Base-by-base conservation (phyloP, 208 protist genomes). In the Porcisia deanei region DNA sequence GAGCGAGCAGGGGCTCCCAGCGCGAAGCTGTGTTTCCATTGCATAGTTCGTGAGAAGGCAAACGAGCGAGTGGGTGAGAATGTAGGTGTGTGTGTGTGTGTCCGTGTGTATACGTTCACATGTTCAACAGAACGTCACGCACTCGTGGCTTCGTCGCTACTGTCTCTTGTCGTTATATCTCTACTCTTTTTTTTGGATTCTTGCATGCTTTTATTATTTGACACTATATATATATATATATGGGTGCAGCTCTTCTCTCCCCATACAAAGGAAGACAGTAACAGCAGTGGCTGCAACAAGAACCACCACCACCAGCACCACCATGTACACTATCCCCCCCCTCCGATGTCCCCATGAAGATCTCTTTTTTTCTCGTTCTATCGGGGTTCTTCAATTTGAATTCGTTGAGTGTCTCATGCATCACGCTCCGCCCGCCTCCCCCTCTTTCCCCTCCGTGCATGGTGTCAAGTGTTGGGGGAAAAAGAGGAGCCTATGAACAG, bases 291-390 rank as follows among this genome's bases (percentile, higher is more conserved):
- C 59, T 8, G 22, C 25, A 39, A 65, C 10, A 5, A 12, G 8
- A 52, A 52, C 10, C 10, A 52, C 47, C 47, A 52, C 10, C 47
- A 12, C 47, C 5, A 52, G 5, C 10, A 52, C 47, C 47, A 52
- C 59, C 18, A 65, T 65, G 59, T 65, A 65, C 25, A 65, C 59
- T 65, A 80, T 59, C 54, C 10, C 47, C 47, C 1, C 47, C 10
- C 47, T 52, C 47, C 20, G 43, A 60, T 73, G 59, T 25, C 45
- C 14, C 58, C 43, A 64, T 72, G 47, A 25, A 39, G 60, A 2
- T 3, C 41, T 67, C 20, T 25, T 49, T 78, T 53, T 5, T 41
- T 76, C 47, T 25, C 63, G 9, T 55, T 52, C 10, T 57, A 22
- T 22, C 9, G 12, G 53, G 30, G 22, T 45, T 30, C 30, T 30